Evolutionary conservation across 2,329 filamentous ascomycete genomes (phyloP).

Genomic region (Aspergillus floridensis): DNA sequence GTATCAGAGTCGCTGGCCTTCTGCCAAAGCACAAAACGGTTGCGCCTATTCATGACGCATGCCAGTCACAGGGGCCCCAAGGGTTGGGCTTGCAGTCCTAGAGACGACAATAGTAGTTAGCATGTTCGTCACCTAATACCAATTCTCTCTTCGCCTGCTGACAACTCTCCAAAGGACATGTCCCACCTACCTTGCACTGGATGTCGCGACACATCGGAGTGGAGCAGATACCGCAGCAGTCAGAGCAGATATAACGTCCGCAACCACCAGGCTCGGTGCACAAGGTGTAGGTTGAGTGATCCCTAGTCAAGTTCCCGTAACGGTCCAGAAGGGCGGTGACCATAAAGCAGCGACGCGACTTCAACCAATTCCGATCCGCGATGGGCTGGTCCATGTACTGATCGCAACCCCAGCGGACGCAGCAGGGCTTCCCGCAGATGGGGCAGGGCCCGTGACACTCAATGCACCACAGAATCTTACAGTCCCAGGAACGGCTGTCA

Average conservation of each 20-base stretch:
- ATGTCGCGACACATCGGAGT: conserved; percentile 32
- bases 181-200: conserved; percentile 30
- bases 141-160: background rate
- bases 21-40: background rate
- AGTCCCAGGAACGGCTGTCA: conserved; percentile 27
- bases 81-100: conserved; percentile 35
- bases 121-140: background rate
- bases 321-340: conserved; percentile 24
- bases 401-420: conserved; percentile 25
- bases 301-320: conserved; percentile 18
- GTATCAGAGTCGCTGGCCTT: background rate
- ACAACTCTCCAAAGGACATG: background rate
- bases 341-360: conserved; percentile 12
- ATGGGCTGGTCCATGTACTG: conserved; percentile 12
- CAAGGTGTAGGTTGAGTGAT: conserved; percentile 32
- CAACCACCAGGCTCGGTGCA: conserved; percentile 32
- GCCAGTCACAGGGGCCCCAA: conserved; percentile 29
- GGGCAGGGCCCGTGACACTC: conserved; percentile 28
- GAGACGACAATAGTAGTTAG: conserved; percentile 1
- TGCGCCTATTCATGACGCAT: background rate
- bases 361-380: conserved; percentile 13
- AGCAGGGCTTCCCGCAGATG: conserved; percentile 31
- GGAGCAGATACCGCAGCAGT: conserved; percentile 37
- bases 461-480: conserved; percentile 34
- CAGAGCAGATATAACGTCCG: conserved; percentile 33